Evolutionary conservation across 2,329 filamentous ascomycete species (phyloP), one percentile per base, ranked within the genome.

Genomic region (Sporothrix luriei): DNA sequence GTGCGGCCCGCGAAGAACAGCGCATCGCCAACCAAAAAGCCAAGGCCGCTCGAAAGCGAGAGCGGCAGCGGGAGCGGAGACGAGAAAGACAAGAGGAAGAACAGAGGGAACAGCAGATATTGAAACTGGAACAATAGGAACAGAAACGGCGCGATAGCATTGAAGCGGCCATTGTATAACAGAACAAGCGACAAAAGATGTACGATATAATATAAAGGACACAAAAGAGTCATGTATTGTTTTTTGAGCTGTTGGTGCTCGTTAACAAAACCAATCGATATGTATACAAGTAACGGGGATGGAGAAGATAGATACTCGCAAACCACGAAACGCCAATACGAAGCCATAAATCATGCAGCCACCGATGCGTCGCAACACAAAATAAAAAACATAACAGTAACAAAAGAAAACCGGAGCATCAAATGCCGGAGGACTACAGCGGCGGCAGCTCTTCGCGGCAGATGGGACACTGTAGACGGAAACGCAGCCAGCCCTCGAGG

Each of bases 401-500:
- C 9, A 57, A 65, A 70, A 6, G 57, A 46, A 24, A 7, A n/a
- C 62, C 33, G 33, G 33, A 5, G 5, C 7, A 33, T 33, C 33
- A 33, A 7, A 33, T 7, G 6, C 33, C 33, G 33, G 11, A 6
- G 13, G 13, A n/a, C 82, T 84, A 97, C 77, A 97, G 80, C 55
- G 94, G 92, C 66, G 94, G 94, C 76, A 98, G 79, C 71, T 91
- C 90, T 81, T 97, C 94, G 74, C 95, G 86, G 80, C 95, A 98
- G 74, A 97, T 97, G 0, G 95, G 95, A 80, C 95, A 99, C 81
- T 97, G 93, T 76, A 99, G 80, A 70, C 94, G 83, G 78, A 96
- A 93, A 77, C 92, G 87, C 91, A 99, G 95, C 95, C 95, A 98
- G 51, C 93, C 93, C 80, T 98, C 94, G 74, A 99, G 81, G 79